A percentile compares a stretch with the other conserved stretches of the same genome.
Evolutionary conservation across 306 rosid species (phyloP).

Genomic region (Pterocarpus macrocarpus): DNA sequence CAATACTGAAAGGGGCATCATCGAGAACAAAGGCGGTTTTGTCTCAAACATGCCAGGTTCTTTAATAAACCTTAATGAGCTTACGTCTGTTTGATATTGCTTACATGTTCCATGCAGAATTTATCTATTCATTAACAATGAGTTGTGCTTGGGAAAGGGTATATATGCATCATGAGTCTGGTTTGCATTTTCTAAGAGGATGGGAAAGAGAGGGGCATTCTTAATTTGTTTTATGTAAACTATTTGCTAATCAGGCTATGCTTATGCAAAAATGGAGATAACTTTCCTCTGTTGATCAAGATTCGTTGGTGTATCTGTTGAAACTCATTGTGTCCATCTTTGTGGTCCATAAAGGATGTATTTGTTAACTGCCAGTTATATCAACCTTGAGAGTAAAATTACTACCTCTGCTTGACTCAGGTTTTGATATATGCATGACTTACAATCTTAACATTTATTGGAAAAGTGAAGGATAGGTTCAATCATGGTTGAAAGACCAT

Average conservation of each 20-base stretch:
- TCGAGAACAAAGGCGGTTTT: conserved; percentile 89
- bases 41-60: conserved; percentile 97
- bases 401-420: conserved; percentile 2
- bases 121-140: conserved; percentile 15
- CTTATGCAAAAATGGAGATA: conserved; percentile 11
- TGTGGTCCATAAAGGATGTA: neutral
- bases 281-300: conserved; percentile 9
- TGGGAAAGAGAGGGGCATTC: neutral
- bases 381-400: conserved; percentile 1
- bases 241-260: conserved; percentile 8
- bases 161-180: conserved; percentile 9
- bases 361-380: neutral
- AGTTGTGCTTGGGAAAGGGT: conserved; percentile 25
- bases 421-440: neutral
- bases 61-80: conserved; percentile 40
- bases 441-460: neutral
- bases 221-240: conserved; percentile 1
- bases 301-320: conserved; percentile 6
- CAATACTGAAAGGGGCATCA: conserved; percentile 79
- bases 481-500: neutral
- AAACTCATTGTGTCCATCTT: conserved; percentile 11
- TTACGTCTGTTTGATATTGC: conserved; percentile 35
- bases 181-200: conserved; percentile 35
- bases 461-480: conserved; percentile 26
- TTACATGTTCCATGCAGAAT: conserved; percentile 7